Evolutionary conservation across 768 basidiomycete species (phyloP).

Genomic region (Tulasnella calospora): DNA sequence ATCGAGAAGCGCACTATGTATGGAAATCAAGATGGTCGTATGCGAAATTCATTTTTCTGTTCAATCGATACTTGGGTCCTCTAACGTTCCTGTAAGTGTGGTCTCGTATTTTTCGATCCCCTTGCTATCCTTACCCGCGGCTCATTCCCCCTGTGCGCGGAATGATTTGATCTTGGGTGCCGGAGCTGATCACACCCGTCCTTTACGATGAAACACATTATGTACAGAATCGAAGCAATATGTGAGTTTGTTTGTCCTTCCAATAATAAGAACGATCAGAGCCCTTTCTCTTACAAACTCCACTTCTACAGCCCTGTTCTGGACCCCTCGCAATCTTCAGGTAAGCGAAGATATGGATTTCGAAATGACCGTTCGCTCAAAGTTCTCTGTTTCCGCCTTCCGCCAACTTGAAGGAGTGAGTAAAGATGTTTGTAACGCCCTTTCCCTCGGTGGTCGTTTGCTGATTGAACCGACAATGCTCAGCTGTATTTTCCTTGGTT

Average conservation of each 20-base stretch:
- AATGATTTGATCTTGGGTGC: too few species aligned
- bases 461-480: background rate
- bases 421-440: background rate
- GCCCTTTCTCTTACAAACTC: background rate
- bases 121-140: background rate
- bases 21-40: constrained; percentile 12
- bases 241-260: constrained; percentile 1
- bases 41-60: background rate
- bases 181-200: too few species aligned
- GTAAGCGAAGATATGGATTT: background rate
- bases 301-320: background rate
- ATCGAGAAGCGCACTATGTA: constrained; percentile 16
- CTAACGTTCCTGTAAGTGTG: background rate
- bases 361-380: background rate
- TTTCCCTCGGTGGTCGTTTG: background rate
- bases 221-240: background rate
- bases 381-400: background rate
- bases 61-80: constrained; percentile 1
- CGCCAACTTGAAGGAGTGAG: background rate
- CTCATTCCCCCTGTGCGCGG: too few species aligned
- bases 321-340: background rate
- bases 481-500: background rate
- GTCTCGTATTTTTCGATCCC: background rate
- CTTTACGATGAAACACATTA: background rate
- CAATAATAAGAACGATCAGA: background rate